A percentile compares a stretch with the other conserved stretches of the same genome.
phyloP scores from a whole-genome alignment of 1,284 basidiomycete species.

The Pterulicium gracile region DNA sequence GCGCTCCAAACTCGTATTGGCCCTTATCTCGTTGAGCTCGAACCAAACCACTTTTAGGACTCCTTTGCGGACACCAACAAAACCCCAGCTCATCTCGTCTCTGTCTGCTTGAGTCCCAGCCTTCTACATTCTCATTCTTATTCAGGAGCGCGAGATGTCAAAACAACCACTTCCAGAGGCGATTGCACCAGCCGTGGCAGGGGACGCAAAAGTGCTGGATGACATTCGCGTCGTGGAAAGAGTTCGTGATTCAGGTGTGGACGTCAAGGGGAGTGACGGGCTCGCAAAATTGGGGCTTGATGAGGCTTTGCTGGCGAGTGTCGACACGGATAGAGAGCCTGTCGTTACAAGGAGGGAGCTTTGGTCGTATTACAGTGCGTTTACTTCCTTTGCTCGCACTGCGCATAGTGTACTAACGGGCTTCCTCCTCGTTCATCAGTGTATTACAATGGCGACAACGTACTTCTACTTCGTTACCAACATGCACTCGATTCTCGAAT shows the following conservation, averaged over 20 bases:
- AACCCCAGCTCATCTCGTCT: too few species aligned
- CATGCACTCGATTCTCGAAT: not conserved
- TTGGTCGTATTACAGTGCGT: conserved; percentile 64
- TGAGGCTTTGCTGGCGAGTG: not conserved
- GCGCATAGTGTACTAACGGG: not conserved
- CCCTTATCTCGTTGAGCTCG: too few species aligned
- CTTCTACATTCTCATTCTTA: too few species aligned
- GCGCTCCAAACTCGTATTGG: too few species aligned
- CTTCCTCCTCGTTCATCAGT: conserved; percentile 24
- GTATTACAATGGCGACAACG: conserved; percentile 66
- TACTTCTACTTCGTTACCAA: conserved; percentile 18
- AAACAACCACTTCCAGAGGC: not conserved
- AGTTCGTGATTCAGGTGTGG: not conserved
- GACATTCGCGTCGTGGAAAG: not conserved
- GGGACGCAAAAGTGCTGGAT: not conserved
- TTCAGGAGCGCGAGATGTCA: too few species aligned
- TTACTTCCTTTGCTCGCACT: not conserved
- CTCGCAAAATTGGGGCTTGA: not conserved
- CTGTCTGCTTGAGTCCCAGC: too few species aligned
- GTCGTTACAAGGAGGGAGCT: conserved; percentile 51
- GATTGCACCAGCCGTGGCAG: not conserved
- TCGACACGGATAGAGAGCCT: conserved; percentile 28
- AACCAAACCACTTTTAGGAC: too few species aligned
- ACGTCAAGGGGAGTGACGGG: not conserved
- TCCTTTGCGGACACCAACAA: too few species aligned